Percentiles rank a stretch among this genome's conserved stretches.
Evolutionary conservation across 2,329 filamentous ascomycete genomes (phyloP).

Genomic region (Endocalyx cinctus): DNA sequence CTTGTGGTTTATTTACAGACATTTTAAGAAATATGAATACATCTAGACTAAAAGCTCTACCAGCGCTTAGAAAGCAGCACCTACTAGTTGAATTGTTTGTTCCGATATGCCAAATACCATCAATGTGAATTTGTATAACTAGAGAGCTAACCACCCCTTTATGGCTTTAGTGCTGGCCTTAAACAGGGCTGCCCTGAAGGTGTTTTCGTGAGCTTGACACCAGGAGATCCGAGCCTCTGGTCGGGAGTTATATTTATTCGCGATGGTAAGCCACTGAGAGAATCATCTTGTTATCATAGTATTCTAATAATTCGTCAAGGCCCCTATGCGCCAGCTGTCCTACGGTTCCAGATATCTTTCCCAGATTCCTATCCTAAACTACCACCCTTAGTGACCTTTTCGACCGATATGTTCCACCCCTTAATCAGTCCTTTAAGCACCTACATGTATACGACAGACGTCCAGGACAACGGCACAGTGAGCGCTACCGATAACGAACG

Average conservation of each 20-base stretch:
- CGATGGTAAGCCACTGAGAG: conserved; percentile 55
- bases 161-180: conserved; percentile 61
- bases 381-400: conserved; percentile 82
- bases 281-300: conserved; percentile 4
- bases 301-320: conserved; percentile 46
- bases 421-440: conserved; percentile 90
- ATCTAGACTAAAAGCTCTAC: conserved; percentile 40
- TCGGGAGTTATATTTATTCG: conserved; percentile 88
- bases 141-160: conserved; percentile 19
- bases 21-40: conserved; percentile 46
- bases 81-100: conserved; percentile 78
- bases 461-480: conserved; percentile 69
- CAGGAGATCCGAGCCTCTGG: conserved; percentile 78
- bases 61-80: conserved; percentile 66
- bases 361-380: conserved; percentile 72
- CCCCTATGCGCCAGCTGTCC: conserved; percentile 80
- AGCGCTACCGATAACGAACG: conserved; percentile 80
- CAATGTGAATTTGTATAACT: background rate
- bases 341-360: conserved; percentile 88
- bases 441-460: conserved; percentile 82
- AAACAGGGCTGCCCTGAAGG: conserved; percentile 80
- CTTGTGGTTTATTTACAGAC: no score
- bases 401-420: conserved; percentile 91
- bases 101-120: conserved; percentile 3
- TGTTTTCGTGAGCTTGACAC: conserved; percentile 79